Percentiles rank a stretch among this genome's conserved stretches.
Evolutionary conservation across 2,329 filamentous ascomycete species (phyloP).

Genomic region (Sarocladium kiliense): DNA sequence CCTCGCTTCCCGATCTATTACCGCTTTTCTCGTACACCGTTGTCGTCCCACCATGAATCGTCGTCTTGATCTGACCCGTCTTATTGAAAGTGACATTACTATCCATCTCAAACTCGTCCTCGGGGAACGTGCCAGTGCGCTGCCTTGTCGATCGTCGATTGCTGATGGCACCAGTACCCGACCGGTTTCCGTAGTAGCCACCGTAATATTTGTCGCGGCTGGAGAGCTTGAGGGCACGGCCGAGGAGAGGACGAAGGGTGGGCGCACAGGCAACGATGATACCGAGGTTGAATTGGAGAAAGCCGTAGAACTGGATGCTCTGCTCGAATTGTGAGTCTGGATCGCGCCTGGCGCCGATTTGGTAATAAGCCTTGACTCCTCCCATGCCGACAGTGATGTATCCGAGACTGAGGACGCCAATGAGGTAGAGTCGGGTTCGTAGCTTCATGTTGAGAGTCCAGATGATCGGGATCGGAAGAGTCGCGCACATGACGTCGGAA

Average conservation of each 20-base stretch:
- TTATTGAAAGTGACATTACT: background rate
- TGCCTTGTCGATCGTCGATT: background rate
- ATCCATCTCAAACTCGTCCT: background rate
- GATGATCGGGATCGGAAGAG: conserved; percentile 1
- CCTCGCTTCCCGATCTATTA: background rate
- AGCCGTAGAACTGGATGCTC: background rate
- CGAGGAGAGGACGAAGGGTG: background rate
- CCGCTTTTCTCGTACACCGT: background rate
- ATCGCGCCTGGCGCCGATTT: background rate
- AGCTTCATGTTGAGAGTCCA: conserved; percentile 4
- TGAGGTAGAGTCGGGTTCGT: background rate
- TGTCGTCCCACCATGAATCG: background rate
- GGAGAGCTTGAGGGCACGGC: background rate
- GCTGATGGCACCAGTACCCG: background rate
- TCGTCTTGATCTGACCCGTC: background rate
- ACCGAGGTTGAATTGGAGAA: conserved; percentile 3
- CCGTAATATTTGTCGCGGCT: background rate
- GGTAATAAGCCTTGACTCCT: background rate
- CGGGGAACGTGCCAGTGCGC: background rate
- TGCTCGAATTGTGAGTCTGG: background rate
- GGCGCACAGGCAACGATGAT: conserved; percentile 1
- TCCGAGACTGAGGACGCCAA: background rate
- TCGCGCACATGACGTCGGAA: background rate
- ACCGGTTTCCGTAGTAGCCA: background rate
- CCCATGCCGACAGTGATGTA: background rate